phyloP scores from a whole-genome alignment of 257 asterid genomes.

The Solanum neorickii region DNA sequence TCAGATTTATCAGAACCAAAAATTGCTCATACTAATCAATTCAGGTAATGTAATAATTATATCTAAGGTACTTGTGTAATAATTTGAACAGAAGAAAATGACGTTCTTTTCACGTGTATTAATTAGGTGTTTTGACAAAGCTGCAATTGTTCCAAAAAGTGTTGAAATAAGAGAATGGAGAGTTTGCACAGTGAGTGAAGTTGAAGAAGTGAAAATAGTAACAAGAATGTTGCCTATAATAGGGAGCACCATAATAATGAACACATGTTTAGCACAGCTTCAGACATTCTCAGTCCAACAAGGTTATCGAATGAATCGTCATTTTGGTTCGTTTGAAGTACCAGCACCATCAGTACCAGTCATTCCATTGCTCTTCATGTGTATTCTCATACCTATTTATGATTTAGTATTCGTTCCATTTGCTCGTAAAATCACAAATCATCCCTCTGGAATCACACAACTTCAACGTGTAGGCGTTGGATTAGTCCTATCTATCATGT shows the following conservation, averaged over 20 bases:
- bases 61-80: neutral
- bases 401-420: constrained; percentile 48
- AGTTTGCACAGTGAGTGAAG: constrained; percentile 55
- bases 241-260: constrained; percentile 58
- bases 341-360: constrained; percentile 58
- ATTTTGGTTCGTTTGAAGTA: constrained; percentile 40
- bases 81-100: neutral
- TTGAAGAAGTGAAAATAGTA: constrained; percentile 57
- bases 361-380: constrained; percentile 58
- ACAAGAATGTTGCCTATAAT: constrained; percentile 60
- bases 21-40: constrained; percentile 32
- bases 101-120: neutral
- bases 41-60: constrained; percentile 16
- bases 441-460: constrained; percentile 60
- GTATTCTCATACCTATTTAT: constrained; percentile 51
- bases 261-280: constrained; percentile 70
- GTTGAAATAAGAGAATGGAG: constrained; percentile 24
- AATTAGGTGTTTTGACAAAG: constrained; percentile 54
- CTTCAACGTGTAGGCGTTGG: constrained; percentile 76
- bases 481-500: constrained; percentile 46
- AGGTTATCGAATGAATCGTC: constrained; percentile 40
- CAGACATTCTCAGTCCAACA: constrained; percentile 70
- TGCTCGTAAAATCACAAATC: constrained; percentile 32
- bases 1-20: constrained; percentile 5
- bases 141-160: constrained; percentile 29